phyloP scores from a whole-genome alignment of 2,329 filamentous ascomycete genomes.

The Zymoseptoria brevis region DNA sequence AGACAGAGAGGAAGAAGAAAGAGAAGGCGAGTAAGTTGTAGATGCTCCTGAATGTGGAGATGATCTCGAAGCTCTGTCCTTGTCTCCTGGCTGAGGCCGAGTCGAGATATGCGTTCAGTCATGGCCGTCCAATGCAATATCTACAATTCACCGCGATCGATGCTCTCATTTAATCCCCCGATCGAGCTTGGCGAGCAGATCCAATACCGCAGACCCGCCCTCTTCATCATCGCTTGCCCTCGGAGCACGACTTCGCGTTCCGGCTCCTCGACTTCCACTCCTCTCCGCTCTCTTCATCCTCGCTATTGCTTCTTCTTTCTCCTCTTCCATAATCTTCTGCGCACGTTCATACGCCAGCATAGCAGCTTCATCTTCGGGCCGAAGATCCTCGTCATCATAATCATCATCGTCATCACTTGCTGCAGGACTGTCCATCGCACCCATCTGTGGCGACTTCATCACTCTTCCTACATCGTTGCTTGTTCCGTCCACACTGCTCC shows the following conservation, averaged over 20 bases:
- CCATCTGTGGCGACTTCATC: slow-evolving; percentile 28
- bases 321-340: slow-evolving; percentile 26
- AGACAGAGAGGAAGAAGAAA: slow-evolving; percentile 19
- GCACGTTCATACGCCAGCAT: slow-evolving; percentile 28
- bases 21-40: slow-evolving; percentile 15
- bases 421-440: slow-evolving; percentile 23
- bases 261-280: slow-evolving; percentile 10
- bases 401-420: slow-evolving; percentile 20
- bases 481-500: slow-evolving; percentile 9
- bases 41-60: neutral
- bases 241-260: slow-evolving; percentile 16
- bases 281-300: slow-evolving; percentile 18
- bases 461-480: slow-evolving; percentile 33
- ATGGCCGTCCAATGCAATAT: neutral
- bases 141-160: neutral
- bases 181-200: slow-evolving; percentile 28
- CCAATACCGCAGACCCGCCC: slow-evolving; percentile 27
- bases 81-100: neutral
- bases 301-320: slow-evolving; percentile 25
- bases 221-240: slow-evolving; percentile 16
- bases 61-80: neutral
- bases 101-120: neutral
- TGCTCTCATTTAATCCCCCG: slow-evolving; percentile 18
- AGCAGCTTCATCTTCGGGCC: slow-evolving; percentile 29
- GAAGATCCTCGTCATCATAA: slow-evolving; percentile 22